Evolutionary conservation across 495 filamentous ascomycete genomes (phyloP), one percentile per base, ranked within the genome.

Genomic region (Aspergillus nanangensis): DNA sequence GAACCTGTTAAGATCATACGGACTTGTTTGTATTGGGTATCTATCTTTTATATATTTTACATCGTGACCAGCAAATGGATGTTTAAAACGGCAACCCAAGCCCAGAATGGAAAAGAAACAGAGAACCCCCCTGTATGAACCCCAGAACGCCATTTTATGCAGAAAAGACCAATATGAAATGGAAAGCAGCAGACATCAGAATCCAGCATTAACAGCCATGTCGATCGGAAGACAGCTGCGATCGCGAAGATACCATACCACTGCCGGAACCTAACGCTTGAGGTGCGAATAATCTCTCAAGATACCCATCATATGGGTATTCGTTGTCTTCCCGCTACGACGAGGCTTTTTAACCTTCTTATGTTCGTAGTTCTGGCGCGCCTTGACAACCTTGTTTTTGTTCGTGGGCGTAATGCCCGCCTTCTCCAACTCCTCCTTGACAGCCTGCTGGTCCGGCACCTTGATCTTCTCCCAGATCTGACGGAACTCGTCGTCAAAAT

Each of bases 301-400:
- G 36, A 98, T 79, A 51, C 86, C 82, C 56, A 75, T 76, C 93
- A 98, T 95, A 61, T 98, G 93, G 24, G 80, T 83, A 59, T 98
- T 98, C 38, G 90, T 96, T 32, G 84, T 84, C 76, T 90, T 94
- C 20, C 86, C 88, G 46, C 83, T 81, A 50, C 80, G 81, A 41
- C 88, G 76, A 35, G 80, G 70, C 39, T 87, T 84, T 52, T 77
- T 77, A 36, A 73, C 75, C 55, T 84, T 84, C 51, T 78, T 78
- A 33, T 74, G 66, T 49, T 81, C 78, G 39, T 71, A 57, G 47
- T 77, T 77, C n/a, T 76, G 65, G 34, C 75, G 68, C 17, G 68
- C 60, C 52, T 80, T 81, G 55, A 82, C 76, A 31, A 81, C 69
- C 57, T 77, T 81, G 49, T 80, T 82, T 38, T 90, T 87, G 65